Conservation (phyloP, 352 stramenopile genomes). For the Pythium dissotocum region DNA sequence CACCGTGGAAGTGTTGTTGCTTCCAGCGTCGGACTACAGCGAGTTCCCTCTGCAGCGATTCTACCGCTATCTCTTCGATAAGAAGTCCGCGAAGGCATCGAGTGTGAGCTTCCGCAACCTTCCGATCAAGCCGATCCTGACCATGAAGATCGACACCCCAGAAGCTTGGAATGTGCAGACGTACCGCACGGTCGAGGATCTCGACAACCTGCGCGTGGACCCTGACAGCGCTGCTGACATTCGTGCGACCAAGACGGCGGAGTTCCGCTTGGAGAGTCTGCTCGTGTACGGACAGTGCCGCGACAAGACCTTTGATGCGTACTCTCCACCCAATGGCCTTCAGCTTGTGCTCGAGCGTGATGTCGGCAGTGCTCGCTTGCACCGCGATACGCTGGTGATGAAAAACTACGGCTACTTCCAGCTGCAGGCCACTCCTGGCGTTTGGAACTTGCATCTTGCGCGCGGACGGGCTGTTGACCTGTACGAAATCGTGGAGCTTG, state of each 20-base stretch:
- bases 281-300: conserved; percentile 91
- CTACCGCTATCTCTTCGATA: conserved; percentile 90
- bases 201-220: conserved; percentile 92
- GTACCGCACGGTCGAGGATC: conserved; percentile 63
- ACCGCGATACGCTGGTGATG: conserved; percentile 98
- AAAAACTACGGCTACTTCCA: conserved; percentile 99
- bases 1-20: conserved; percentile 62
- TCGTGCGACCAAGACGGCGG: conserved; percentile 62
- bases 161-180: conserved; percentile 94
- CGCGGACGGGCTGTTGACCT: conserved; percentile 69
- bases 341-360: conserved; percentile 89
- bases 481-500: conserved; percentile 72
- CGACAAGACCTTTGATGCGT: conserved; percentile 80
- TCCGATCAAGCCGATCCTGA: conserved; percentile 88
- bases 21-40: conserved; percentile 69
- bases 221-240: conserved; percentile 50
- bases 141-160: conserved; percentile 92
- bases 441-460: conserved; percentile 93
- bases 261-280: conserved; percentile 89
- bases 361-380: conserved; percentile 47
- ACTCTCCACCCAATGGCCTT: conserved; percentile 86
- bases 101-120: conserved; percentile 79
- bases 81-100: conserved; percentile 40
- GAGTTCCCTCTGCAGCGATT: conserved; percentile 92
- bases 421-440: conserved; percentile 94